phyloP scores from a whole-genome alignment of 257 asterid genomes.

The Dorcoceras hygrometricum region DNA sequence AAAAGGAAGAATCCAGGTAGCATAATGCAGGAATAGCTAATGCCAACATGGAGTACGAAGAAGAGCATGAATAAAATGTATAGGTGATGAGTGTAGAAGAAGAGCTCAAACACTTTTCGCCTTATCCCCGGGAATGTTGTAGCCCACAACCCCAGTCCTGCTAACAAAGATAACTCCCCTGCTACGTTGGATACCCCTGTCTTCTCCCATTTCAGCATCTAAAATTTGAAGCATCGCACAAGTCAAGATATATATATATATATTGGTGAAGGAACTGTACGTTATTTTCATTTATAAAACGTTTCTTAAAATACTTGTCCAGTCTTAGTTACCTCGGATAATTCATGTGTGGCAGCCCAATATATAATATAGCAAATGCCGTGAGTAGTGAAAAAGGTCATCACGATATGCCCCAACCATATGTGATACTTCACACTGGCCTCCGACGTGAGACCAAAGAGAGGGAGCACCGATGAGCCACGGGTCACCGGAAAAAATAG shows the following conservation, averaged over 20 bases:
- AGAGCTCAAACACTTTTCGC: slow-evolving; percentile 72
- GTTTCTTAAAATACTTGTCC: no score
- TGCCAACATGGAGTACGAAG: slow-evolving; percentile 73
- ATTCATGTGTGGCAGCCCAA: slow-evolving; percentile 52
- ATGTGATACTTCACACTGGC: slow-evolving; percentile 75
- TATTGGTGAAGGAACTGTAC: no score
- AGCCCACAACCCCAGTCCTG: slow-evolving; percentile 65
- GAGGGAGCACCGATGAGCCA: slow-evolving; percentile 62
- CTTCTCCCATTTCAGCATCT: slow-evolving; percentile 74
- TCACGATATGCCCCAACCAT: slow-evolving; percentile 77
- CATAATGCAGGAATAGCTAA: slow-evolving; percentile 45
- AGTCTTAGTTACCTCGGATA: slow-evolving; percentile 45
- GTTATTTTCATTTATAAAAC: no score
- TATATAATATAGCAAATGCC: slow-evolving; percentile 48
- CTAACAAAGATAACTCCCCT: slow-evolving; percentile 69
- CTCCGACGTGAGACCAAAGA: slow-evolving; percentile 79
- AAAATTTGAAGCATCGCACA: neutral
- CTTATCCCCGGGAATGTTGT: slow-evolving; percentile 64
- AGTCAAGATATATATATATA: neutral
- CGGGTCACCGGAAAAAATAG: slow-evolving; percentile 89
- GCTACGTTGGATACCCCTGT: slow-evolving; percentile 60
- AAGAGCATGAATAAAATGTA: slow-evolving; percentile 67
- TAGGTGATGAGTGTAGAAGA: slow-evolving; percentile 78
- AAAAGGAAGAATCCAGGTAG: slow-evolving; percentile 91
- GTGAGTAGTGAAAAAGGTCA: slow-evolving; percentile 71